Evolutionary conservation across 192 early-diverging fungal species (phyloP), one percentile per base, ranked within the genome.

Genomic region (Coemansia sp.): DNA sequence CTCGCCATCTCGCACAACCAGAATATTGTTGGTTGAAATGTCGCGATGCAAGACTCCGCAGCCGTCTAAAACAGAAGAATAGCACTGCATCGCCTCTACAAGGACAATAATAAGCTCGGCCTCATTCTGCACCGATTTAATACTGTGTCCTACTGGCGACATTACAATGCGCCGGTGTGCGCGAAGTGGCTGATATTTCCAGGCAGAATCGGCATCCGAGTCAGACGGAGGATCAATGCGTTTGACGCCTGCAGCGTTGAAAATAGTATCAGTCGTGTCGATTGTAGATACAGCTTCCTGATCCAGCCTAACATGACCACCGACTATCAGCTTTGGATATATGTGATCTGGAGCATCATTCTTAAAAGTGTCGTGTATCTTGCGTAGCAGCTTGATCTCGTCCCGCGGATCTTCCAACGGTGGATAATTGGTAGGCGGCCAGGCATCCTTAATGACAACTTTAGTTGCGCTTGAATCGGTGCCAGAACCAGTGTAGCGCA

Each of bases 21-120:
- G 46, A 1, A 71, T 61, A 21, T 71, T 77, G n/a, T 67, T 71
- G 0, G 37, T 50, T 3, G 74, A 71, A 6, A 77, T 64, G 28
- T 71, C 65, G 12, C 69, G 51, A 26, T 72, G 75, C 26, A 72
- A 23, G 15, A 68, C 63, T 0, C 38, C 37, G 42, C 61, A 64
- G 11, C 65, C 24, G 11, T 20, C 4, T 28, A 49, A 23, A 14
- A 78, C 57, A 9, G 54, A 38, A 37, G 40, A 15, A 44, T 77
- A 69, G 23, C 51, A 67, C 12, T 23, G 31, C 66, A 72, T 72
- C 1, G 59, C 70, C 26, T 78, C 66, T 0, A 37, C 63, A 47
- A 72, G 12, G 9, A 69, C 67, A 34, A 68, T 37, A 3, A 77
- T 28, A 4, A 77, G 44, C 52, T 71, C 69, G 0, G 3, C 54